A percentile compares a stretch with the other conserved stretches of the same genome.
phyloP scores from a whole-genome alignment of 805 yeast species.

The Zygosaccharomyces gambellarensis region DNA sequence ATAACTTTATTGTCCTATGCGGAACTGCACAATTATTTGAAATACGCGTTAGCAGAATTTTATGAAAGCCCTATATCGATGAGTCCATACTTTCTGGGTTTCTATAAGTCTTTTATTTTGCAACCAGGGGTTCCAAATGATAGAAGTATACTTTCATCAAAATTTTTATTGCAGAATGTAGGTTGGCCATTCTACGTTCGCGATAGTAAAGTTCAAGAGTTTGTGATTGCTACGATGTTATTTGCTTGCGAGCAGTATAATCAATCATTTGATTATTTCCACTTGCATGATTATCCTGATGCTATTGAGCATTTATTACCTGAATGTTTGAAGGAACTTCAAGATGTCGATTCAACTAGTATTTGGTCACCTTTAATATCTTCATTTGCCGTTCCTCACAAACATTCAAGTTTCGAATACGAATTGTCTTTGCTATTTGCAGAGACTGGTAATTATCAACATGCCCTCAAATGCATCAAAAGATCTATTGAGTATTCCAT shows the following conservation, averaged over 20 bases:
- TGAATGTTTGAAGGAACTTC: constrained; percentile 14
- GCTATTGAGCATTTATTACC: constrained; percentile 19
- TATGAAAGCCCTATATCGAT: constrained; percentile 12
- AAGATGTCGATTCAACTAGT: constrained; percentile 9
- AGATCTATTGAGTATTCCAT: constrained; percentile 26
- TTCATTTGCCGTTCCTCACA: constrained; percentile 17
- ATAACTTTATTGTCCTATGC: constrained; percentile 22
- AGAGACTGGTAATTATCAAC: constrained; percentile 16
- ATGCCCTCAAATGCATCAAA: constrained; percentile 27
- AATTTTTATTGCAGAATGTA: constrained; percentile 16
- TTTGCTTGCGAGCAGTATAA: constrained; percentile 26
- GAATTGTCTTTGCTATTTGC: constrained; percentile 27
- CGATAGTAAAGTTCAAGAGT: constrained; percentile 23
- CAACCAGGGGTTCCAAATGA: constrained; percentile 5
- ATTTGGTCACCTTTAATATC: constrained; percentile 25
- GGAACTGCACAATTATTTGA: constrained; percentile 21
- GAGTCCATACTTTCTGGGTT: constrained; percentile 22
- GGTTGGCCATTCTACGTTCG: constrained; percentile 21
- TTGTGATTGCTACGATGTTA: constrained; percentile 25
- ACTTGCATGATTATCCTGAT: constrained; percentile 24
- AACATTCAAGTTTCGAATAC: constrained; percentile 23
- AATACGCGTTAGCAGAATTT: constrained; percentile 14
- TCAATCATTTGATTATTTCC: constrained; percentile 27
- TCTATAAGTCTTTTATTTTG: constrained; percentile 19
- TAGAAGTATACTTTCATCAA: constrained; percentile 3